These are phyloP conservation scores for Zymoseptoria tritici DNA, from an alignment of 2,329 filamentous ascomycete species.

Conservation along the genomic window DNA sequence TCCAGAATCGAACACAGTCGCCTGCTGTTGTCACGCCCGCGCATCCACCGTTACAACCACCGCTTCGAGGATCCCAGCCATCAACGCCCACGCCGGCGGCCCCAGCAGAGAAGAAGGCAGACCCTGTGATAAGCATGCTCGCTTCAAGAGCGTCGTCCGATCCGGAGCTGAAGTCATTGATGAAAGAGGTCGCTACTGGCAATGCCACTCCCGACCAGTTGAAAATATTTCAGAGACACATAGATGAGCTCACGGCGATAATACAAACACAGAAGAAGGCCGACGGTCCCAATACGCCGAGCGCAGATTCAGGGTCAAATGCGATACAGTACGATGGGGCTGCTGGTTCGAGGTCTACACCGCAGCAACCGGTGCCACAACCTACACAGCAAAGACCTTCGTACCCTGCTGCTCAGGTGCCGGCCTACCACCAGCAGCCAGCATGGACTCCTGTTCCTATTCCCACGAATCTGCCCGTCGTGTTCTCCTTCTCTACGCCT, in stretches of 20 bases:
- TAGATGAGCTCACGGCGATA: constrained; percentile 64
- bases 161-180: constrained; percentile 64
- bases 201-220: constrained; percentile 64
- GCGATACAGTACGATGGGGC: constrained; percentile 20
- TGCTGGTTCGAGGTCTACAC: constrained; percentile 5
- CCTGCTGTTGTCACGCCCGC: constrained; percentile 1
- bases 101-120: constrained; percentile 33
- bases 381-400: constrained; percentile 3
- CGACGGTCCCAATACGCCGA: constrained; percentile 14
- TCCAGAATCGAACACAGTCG: constrained; percentile 5
- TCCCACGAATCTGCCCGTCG: constrained; percentile 54
- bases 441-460: constrained; percentile 7
- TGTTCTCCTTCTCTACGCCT: constrained; percentile 42
- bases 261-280: constrained; percentile 35
- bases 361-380: constrained; percentile 9
- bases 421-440: constrained; percentile 20
- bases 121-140: constrained; percentile 73
- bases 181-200: constrained; percentile 75
- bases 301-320: constrained; percentile 9
- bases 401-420: constrained; percentile 6
- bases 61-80: constrained; percentile 1
- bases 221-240: constrained; percentile 69
- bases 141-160: constrained; percentile 70
- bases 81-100: constrained; percentile 7
- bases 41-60: constrained; percentile 2